phyloP scores from a whole-genome alignment of 768 basidiomycete species.

The Russula ochroleuca region DNA sequence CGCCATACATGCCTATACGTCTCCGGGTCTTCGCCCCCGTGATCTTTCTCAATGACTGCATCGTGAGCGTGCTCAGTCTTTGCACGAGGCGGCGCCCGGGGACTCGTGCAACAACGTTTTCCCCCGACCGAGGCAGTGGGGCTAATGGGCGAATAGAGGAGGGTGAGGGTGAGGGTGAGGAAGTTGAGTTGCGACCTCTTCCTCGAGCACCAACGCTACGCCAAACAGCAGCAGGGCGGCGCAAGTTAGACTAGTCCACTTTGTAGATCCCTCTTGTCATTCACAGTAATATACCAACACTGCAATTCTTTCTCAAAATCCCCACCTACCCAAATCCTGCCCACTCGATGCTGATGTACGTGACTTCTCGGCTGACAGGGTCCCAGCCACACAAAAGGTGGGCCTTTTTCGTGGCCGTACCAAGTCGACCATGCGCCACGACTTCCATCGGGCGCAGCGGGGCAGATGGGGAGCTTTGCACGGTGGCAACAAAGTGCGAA shows the following conservation, averaged over 20 bases:
- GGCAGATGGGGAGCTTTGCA: slow-evolving; percentile 58
- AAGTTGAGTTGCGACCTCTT: slow-evolving; percentile 28
- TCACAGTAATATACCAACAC: background rate
- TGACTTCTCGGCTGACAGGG: slow-evolving; percentile 57
- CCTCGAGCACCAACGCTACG: slow-evolving; percentile 13
- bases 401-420: slow-evolving; percentile 96
- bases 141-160: slow-evolving; percentile 59
- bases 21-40: slow-evolving; percentile 71
- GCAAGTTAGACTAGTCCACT: slow-evolving; percentile 18
- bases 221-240: slow-evolving; percentile 13
- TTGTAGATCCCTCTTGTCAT: background rate
- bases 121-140: slow-evolving; percentile 37
- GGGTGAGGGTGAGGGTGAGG: slow-evolving; percentile 49
- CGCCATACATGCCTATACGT: slow-evolving; percentile 75
- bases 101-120: slow-evolving; percentile 27
- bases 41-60: slow-evolving; percentile 66
- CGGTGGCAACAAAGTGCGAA: slow-evolving; percentile 89
- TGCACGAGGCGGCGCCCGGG: slow-evolving; percentile 35
- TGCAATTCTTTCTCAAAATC: background rate
- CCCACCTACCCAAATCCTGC: slow-evolving; percentile 70
- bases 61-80: slow-evolving; percentile 60
- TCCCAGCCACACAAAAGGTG: slow-evolving; percentile 91
- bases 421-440: slow-evolving; percentile 90
- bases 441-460: slow-evolving; percentile 84
- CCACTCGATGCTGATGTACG: slow-evolving; percentile 85